These are phyloP conservation scores for Colletotrichum chrysophilum DNA, from an alignment of 2,329 filamentous ascomycete genomes.

Conservation along the genomic window DNA sequence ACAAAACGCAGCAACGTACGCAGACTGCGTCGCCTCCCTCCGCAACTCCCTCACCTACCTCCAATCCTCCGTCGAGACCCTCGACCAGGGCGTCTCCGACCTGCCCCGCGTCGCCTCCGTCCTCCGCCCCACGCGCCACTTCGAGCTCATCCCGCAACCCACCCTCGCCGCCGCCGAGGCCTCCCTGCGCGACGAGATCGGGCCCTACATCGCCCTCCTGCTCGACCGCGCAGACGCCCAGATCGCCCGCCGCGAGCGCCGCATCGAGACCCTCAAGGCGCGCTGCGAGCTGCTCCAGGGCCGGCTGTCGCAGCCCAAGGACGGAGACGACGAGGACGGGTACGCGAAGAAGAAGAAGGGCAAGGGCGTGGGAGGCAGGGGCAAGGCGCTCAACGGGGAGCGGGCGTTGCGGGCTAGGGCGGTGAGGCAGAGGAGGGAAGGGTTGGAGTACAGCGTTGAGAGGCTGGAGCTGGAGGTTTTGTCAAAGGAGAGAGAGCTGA, in stretches of 20 bases:
- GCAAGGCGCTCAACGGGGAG: slow-evolving; percentile 54
- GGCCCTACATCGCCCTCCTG: slow-evolving; percentile 81
- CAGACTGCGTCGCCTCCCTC: slow-evolving; percentile 64
- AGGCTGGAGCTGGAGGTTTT: slow-evolving; percentile 84
- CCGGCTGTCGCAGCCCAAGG: slow-evolving; percentile 42
- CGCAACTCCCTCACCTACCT: slow-evolving; percentile 66
- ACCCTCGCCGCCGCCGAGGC: slow-evolving; percentile 83
- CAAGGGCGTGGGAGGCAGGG: slow-evolving; percentile 15
- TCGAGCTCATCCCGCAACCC: slow-evolving; percentile 88
- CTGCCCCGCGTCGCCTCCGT: slow-evolving; percentile 61
- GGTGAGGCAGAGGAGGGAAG: slow-evolving; percentile 81
- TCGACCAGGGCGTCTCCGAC: slow-evolving; percentile 62
- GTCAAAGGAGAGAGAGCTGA: slow-evolving; percentile 70
- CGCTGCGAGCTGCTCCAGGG: slow-evolving; percentile 85
- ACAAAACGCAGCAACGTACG: slow-evolving; percentile 42
- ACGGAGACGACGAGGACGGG: slow-evolving; percentile 20
- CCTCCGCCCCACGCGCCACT: slow-evolving; percentile 69
- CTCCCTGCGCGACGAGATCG: slow-evolving; percentile 85
- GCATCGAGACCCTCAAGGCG: slow-evolving; percentile 83
- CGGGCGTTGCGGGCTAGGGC: slow-evolving; percentile 61
- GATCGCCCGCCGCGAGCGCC: slow-evolving; percentile 80
- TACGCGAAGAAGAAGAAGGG: slow-evolving; percentile 25
- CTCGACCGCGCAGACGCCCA: slow-evolving; percentile 84
- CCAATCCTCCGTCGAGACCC: slow-evolving; percentile 63
- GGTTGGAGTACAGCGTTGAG: slow-evolving; percentile 85